Evolutionary conservation across 225 moss, liverwort and hornwort species (phyloP), one percentile per base, ranked within the genome.

Genomic region (Antitrichia curtipendula): DNA sequence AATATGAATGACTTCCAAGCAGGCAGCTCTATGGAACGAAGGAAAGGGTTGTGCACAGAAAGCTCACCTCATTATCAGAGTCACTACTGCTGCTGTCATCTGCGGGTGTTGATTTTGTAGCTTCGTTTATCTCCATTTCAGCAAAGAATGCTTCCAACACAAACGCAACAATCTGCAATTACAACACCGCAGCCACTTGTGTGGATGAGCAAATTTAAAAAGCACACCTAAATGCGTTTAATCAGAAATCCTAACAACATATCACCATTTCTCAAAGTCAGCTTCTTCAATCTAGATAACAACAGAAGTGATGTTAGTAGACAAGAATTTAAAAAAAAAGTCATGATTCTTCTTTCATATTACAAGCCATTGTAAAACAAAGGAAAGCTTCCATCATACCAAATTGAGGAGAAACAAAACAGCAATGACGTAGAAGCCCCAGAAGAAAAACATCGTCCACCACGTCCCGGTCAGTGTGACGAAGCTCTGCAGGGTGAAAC

Each of bases 111-210:
- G 86, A 16, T 75, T 96, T 96, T 6, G 84, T 58, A 63, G 93
- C 60, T 58, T 95, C 95, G 56, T 91, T 89, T 32, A 97, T 93
- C 82, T 98, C 98, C 90, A 96, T 94, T 90, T 98, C 97, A 54
- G 97, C 97, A 73, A 96, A 97, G 82, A 95, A 98, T 8, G 97
- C 96, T 91, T 98, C 98, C 92, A 98, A 88, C 50, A 98, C 98
- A 85, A 98, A 98, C 40, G 97, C 96, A 57, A 95, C 98, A 59
- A 98, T 93, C 97, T 97, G 95, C 87, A 88, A 43, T 41, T 56
- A 24, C 61, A 83, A 81, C 78, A 88, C 53, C 85, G 66, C 49
- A 80, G 54, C 29, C 68, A 80, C 59, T 85, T 34, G 12, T 52
- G 61, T 52, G 54, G 27, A 87, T 89, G 27, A 80, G 84, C 6